Base-by-base conservation (phyloP, 1,284 basidiomycete species). In the Cerioporus squamosus region DNA sequence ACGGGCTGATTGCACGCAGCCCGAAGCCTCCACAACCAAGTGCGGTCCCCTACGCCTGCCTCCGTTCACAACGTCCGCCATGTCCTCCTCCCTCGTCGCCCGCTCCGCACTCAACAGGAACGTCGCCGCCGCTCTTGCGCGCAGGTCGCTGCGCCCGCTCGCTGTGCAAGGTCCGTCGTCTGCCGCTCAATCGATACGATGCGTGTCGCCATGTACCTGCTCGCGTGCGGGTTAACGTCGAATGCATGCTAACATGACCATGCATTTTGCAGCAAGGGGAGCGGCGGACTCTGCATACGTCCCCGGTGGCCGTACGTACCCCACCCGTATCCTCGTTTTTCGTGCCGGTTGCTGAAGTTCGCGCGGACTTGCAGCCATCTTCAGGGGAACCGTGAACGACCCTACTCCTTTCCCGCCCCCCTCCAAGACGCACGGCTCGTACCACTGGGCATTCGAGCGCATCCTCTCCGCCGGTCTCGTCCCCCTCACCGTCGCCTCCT, bases 361-460 rank as follows among this genome's bases (percentile, higher is more conserved):
- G 33, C 49, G 47, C 39, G 40, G 5, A n/a, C 18, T 7, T 65
- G 24, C 68, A 96, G 95, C 95, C 60, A 88, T 98, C 75, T 86
- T 93, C 80, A 88, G 89, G 75, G 97, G 97, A 57, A 94, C 94
- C 38, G 95, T 96, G 67, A 99, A 99, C 79, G 97, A 99, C 74
- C 93, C 97, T 1, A 94, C 92, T 4, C 78, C 87, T 20, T 97
- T 95, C 81, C 96, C 96, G 29, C 74, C 88, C 23, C 86, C 94
- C 8, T 90, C 85, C 61, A 88, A 85, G 71, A 76, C 86, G 3
- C 93, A 97, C 70, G 97, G 97, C 50, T 97, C 94, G 2, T 91
- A 98, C 77, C 97, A 98, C 83, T 99, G 97, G 97, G 88, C 94
- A 1, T 98, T 98, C 72, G 97, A 99, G 77, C 91, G 97, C 54